These are phyloP conservation scores for Haberlea rhodopensis DNA, from an alignment of 257 asterid species.

Conservation along the genomic window DNA sequence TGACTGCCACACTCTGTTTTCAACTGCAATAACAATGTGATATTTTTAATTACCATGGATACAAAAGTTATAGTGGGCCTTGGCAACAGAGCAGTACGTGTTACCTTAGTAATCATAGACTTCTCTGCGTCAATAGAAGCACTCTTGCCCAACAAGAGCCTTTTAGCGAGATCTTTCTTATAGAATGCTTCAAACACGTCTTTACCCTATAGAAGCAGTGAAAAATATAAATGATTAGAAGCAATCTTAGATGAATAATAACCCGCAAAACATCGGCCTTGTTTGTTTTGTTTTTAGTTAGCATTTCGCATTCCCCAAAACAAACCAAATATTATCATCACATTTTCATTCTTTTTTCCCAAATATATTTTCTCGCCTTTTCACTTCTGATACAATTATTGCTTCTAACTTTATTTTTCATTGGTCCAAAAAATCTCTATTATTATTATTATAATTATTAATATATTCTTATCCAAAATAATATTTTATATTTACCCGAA, in stretches of 20 bases:
- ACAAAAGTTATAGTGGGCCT: conserved; percentile 23
- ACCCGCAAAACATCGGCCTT: too few relatives aligned
- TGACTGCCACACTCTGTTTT: conserved; percentile 99
- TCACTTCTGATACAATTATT: not conserved
- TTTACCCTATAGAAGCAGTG: conserved; percentile 42
- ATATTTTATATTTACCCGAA: not conserved
- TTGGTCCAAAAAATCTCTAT: not conserved
- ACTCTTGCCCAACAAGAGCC: conserved; percentile 91
- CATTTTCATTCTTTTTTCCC: not conserved
- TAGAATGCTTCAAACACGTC: conserved; percentile 69
- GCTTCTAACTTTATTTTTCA: not conserved
- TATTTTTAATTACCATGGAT: conserved; percentile 20
- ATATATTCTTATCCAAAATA: too few relatives aligned
- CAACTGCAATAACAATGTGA: conserved; percentile 54
- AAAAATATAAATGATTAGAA: conserved; percentile 9
- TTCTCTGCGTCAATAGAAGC: conserved; percentile 98
- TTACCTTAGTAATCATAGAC: conserved; percentile 75
- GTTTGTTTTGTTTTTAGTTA: not conserved
- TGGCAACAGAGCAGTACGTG: conserved; percentile 15
- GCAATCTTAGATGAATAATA: not conserved
- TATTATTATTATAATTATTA: too few relatives aligned
- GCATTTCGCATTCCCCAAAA: not conserved
- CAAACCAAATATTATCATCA: not conserved
- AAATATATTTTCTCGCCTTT: not conserved
- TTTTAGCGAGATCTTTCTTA: conserved; percentile 76